These are phyloP conservation scores for Backusella parvicylindrica DNA, from an alignment of 192 early-diverging fungal species.

Conservation along the genomic window DNA sequence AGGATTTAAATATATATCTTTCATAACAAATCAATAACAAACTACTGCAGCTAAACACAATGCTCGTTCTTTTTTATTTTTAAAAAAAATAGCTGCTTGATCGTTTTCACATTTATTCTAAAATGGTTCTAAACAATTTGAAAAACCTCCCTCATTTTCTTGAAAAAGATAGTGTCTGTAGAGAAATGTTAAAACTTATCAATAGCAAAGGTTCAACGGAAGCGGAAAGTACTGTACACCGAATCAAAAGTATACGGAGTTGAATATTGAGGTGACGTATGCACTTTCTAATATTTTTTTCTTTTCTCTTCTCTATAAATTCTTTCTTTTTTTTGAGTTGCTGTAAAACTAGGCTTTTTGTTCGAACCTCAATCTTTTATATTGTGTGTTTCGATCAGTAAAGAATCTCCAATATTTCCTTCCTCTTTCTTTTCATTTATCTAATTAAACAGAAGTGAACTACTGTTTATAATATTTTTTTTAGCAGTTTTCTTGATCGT, in stretches of 20 bases:
- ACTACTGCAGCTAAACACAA: no score
- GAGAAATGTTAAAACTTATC: no score
- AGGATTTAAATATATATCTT: no score
- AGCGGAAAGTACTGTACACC: no score
- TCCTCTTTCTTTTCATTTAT: not conserved
- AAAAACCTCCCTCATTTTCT: no score
- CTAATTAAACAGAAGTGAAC: not conserved
- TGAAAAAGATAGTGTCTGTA: no score
- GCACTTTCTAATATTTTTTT: not conserved
- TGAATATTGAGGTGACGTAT: not conserved
- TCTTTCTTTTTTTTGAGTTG: not conserved
- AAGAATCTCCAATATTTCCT: not conserved
- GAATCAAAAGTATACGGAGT: not conserved
- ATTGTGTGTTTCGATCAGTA: conserved; percentile 4
- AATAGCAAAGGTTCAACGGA: no score
- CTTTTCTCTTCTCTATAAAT: not conserved
- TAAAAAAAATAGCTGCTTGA: no score
- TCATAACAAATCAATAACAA: no score
- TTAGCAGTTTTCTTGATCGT: not conserved
- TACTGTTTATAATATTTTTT: not conserved
- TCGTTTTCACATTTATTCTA: no score
- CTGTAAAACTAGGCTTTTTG: not conserved
- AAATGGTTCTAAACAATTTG: no score
- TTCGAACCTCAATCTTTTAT: conserved; percentile 5
- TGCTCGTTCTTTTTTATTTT: no score